phyloP scores from a whole-genome alignment of 75 land plant genomes.

The Pinus taeda region DNA sequence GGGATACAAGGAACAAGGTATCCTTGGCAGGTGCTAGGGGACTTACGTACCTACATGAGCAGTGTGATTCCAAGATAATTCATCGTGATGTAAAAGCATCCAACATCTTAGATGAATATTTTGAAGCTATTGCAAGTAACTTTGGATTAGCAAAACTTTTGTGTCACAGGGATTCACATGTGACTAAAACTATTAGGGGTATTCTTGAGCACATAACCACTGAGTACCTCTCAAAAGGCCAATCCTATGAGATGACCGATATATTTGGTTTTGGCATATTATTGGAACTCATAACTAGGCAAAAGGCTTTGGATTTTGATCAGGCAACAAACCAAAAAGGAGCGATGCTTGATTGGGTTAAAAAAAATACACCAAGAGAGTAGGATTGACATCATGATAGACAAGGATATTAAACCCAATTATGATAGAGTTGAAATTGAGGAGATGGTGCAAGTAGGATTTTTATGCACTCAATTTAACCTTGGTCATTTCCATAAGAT shows the following conservation, averaged over 20 bases:
- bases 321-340: constrained; percentile 57
- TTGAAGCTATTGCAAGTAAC: constrained; percentile 27
- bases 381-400: constrained; percentile 51
- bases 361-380: constrained; percentile 67
- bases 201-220: constrained; percentile 56
- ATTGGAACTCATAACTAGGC: constrained; percentile 28
- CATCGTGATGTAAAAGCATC: constrained; percentile 42
- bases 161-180: constrained; percentile 26
- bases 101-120: constrained; percentile 8
- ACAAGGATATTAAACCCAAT: constrained; percentile 54
- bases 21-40: constrained; percentile 35
- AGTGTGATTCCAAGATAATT: constrained; percentile 24
- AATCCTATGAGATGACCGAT: constrained; percentile 57
- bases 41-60: constrained; percentile 30
- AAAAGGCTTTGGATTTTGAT: constrained; percentile 24
- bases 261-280: constrained; percentile 47
- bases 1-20: constrained; percentile 28
- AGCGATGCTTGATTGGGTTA: constrained; percentile 74
- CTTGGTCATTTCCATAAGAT: constrained; percentile 69
- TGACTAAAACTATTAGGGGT: constrained; percentile 34
- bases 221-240: constrained; percentile 59
- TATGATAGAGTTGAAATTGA: constrained; percentile 54
- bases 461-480: constrained; percentile 68
- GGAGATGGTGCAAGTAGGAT: constrained; percentile 73
- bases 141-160: constrained; percentile 32